Evolutionary conservation across 352 stramenopile species (phyloP).

Genomic region (Globisporangium sylvaticum): DNA sequence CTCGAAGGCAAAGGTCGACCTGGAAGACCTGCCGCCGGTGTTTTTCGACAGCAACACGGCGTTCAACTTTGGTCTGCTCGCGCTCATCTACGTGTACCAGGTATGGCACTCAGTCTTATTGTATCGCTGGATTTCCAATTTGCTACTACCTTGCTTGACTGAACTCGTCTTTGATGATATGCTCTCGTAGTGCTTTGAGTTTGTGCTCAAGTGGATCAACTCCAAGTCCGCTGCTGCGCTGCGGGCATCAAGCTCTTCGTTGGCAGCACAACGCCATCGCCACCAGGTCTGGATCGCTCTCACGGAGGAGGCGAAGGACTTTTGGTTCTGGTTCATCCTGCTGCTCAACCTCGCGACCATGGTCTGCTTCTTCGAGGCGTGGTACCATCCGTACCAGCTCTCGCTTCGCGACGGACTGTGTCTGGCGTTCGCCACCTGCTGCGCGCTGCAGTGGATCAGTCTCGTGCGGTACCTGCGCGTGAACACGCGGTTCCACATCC

Average conservation of each 20-base stretch:
- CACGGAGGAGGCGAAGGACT: slow-evolving; percentile 31
- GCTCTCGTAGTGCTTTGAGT: slow-evolving; percentile 28
- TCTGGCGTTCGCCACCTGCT: slow-evolving; percentile 61
- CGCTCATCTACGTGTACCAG: slow-evolving; percentile 46
- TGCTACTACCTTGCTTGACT: background rate
- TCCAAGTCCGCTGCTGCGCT: slow-evolving; percentile 18
- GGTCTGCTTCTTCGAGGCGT: slow-evolving; percentile 46
- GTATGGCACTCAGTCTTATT: slow-evolving; percentile 10
- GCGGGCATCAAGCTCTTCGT: slow-evolving; percentile 6
- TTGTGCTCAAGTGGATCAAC: slow-evolving; percentile 37
- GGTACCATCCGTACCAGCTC: slow-evolving; percentile 48
- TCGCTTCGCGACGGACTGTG: slow-evolving; percentile 52
- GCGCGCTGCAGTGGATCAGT: slow-evolving; percentile 67
- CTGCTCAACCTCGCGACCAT: slow-evolving; percentile 49
- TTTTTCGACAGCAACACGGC: slow-evolving; percentile 38
- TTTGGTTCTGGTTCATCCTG: slow-evolving; percentile 64
- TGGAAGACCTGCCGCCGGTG: slow-evolving; percentile 36
- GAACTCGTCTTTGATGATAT: background rate
- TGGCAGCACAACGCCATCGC: background rate
- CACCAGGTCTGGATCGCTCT: slow-evolving; percentile 8
- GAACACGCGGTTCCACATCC: slow-evolving; percentile 69
- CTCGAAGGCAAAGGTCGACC: background rate
- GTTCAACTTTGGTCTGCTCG: slow-evolving; percentile 45
- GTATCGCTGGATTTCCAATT: background rate
- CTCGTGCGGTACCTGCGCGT: slow-evolving; percentile 72